These are phyloP conservation scores for Petunia secreta DNA, from an alignment of 257 asterid species.

Conservation along the genomic window DNA sequence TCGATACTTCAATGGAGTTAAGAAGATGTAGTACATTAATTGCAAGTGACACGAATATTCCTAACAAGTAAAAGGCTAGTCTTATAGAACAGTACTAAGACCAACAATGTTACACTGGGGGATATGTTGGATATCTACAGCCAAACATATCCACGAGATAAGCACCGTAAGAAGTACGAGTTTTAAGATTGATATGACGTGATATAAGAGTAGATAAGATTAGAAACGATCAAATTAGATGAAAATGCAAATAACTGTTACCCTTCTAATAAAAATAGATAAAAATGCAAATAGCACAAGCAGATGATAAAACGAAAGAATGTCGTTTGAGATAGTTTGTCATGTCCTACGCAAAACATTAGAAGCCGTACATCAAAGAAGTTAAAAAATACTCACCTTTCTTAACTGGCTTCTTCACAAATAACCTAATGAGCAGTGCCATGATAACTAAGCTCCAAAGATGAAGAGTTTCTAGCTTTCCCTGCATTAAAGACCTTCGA, in stretches of 20 bases:
- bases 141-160: not conserved
- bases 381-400: conserved; percentile 53
- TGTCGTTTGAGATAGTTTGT: not conserved
- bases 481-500: conserved; percentile 36
- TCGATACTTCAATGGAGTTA: conserved; percentile 2
- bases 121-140: not conserved
- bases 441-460: conserved; percentile 48
- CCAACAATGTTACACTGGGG: not conserved
- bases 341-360: not conserved
- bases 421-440: conserved; percentile 39
- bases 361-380: not conserved
- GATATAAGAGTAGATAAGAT: not conserved
- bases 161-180: not conserved
- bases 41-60: not conserved
- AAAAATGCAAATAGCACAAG: not conserved
- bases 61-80: not conserved
- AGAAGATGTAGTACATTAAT: not conserved
- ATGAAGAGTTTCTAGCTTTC: conserved; percentile 39
- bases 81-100: not conserved
- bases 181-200: not conserved
- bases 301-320: not conserved
- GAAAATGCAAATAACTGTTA: no score
- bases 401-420: conserved; percentile 51
- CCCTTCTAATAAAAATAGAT: no score
- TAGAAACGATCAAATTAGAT: not conserved